phyloP scores from a whole-genome alignment of 352 stramenopile genomes.

The Thraustochytrium striatum region DNA sequence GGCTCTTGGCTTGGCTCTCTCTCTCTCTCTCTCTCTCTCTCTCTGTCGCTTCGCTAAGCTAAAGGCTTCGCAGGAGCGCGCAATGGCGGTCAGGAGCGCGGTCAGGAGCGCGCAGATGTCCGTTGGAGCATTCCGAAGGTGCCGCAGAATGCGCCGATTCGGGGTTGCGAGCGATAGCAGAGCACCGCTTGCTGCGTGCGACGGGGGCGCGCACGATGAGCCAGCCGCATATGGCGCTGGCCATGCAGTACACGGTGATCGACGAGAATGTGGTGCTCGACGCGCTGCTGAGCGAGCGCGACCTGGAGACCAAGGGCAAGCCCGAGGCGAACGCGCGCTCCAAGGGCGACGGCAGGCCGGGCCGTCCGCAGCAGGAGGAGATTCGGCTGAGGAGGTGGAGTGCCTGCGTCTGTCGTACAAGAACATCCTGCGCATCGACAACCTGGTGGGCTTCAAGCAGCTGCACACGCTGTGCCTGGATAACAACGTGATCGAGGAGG shows the following conservation, averaged over 20 bases:
- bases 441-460: constrained; percentile 78
- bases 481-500: constrained; percentile 88
- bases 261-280: constrained; percentile 24
- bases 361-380: constrained; percentile 8
- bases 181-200: too few species aligned
- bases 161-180: too few species aligned
- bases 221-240: too few species aligned
- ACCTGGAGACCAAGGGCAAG: constrained; percentile 34
- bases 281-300: constrained; percentile 8
- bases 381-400: constrained; percentile 44
- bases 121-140: too few species aligned
- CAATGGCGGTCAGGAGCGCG: too few species aligned
- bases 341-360: neutral
- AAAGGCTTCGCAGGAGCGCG: too few species aligned
- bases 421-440: constrained; percentile 87
- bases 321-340: constrained; percentile 2
- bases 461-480: constrained; percentile 85
- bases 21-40: too few species aligned
- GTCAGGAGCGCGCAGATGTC: too few species aligned
- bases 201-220: too few species aligned
- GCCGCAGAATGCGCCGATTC: too few species aligned
- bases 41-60: too few species aligned
- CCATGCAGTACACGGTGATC: constrained; percentile 19
- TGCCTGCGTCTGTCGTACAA: constrained; percentile 79
- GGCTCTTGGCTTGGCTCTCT: too few species aligned